Conservation (phyloP, 2,329 filamentous ascomycete species). For the Aspergillus sp. region DNA sequence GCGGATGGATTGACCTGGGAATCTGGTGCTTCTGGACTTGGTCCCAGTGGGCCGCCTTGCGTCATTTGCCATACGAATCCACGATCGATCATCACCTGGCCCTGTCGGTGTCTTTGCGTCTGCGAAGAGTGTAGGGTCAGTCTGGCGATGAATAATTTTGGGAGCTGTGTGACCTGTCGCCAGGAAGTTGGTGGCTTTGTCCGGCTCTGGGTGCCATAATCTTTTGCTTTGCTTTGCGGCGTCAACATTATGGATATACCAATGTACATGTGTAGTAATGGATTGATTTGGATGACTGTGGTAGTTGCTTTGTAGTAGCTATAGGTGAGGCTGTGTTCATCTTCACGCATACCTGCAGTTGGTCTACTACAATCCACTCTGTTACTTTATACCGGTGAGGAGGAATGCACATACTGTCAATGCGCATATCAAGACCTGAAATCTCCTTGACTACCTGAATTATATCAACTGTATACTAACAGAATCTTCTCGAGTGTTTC, state of each 20-base stretch:
- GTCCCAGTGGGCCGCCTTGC: slow-evolving; percentile 75
- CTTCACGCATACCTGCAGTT: too few species aligned
- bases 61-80: slow-evolving; percentile 89
- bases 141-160: slow-evolving; percentile 94
- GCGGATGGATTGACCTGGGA: slow-evolving; percentile 55
- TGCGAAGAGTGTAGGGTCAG: slow-evolving; percentile 95
- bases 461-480: too few species aligned
- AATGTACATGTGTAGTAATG: neutral
- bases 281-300: too few species aligned
- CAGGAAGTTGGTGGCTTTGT: slow-evolving; percentile 87
- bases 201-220: slow-evolving; percentile 77
- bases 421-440: too few species aligned
- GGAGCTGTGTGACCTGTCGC: slow-evolving; percentile 91
- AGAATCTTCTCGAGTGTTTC: too few species aligned
- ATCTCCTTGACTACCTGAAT: too few species aligned
- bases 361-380: too few species aligned
- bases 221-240: neutral
- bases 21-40: slow-evolving; percentile 70
- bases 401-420: too few species aligned
- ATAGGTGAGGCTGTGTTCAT: too few species aligned
- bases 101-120: slow-evolving; percentile 87
- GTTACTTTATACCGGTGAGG: too few species aligned
- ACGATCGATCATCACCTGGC: slow-evolving; percentile 90
- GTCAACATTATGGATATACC: neutral
- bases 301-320: too few species aligned